Percentiles rank a stretch among this genome's conserved stretches.
Evolutionary conservation across 2,329 filamentous ascomycete genomes (phyloP).

Genomic region (Fusarium albidum): DNA sequence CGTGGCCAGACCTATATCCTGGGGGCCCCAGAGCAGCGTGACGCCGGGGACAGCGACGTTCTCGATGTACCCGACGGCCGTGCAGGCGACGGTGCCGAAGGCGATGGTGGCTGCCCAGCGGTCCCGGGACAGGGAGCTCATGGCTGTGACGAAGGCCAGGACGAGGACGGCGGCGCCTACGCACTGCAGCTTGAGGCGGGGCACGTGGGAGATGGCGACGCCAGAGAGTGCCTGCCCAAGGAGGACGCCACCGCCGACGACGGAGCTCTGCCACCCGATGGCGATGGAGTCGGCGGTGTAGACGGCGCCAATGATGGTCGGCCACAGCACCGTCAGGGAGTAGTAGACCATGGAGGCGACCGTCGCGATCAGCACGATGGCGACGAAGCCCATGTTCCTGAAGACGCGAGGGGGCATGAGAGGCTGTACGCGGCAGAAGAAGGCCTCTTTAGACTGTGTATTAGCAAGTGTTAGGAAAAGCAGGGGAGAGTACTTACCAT

Average conservation of each 20-base stretch:
- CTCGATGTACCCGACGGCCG: conserved; percentile 49
- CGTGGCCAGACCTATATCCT: conserved; percentile 55
- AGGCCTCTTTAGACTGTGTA: conserved; percentile 42
- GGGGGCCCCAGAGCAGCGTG: conserved; percentile 54
- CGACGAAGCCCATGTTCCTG: conserved; percentile 49
- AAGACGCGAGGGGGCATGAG: conserved; percentile 55
- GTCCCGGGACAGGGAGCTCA: conserved; percentile 40
- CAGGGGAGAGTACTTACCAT: conserved; percentile 41
- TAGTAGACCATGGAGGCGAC: conserved; percentile 56
- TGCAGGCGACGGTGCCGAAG: conserved; percentile 44
- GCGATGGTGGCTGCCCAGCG: conserved; percentile 43
- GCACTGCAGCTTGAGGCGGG: conserved; percentile 47
- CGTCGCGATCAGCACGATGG: conserved; percentile 49
- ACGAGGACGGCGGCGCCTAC: conserved; percentile 43
- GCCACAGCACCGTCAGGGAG: conserved; percentile 54
- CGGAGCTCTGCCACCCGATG: conserved; percentile 52
- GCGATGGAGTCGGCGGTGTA: conserved; percentile 49
- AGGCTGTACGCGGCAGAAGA: conserved; percentile 46
- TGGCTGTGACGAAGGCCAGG: conserved; percentile 45
- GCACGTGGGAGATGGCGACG: conserved; percentile 46
- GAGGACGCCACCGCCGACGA: conserved; percentile 52
- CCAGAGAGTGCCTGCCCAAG: conserved; percentile 50
- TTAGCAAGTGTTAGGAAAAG: conserved; percentile 12
- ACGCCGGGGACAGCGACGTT: conserved; percentile 53
- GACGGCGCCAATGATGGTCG: conserved; percentile 51